Evolutionary conservation across 169 alveolate species (phyloP).

Genomic region (Perkinsus olseni): DNA sequence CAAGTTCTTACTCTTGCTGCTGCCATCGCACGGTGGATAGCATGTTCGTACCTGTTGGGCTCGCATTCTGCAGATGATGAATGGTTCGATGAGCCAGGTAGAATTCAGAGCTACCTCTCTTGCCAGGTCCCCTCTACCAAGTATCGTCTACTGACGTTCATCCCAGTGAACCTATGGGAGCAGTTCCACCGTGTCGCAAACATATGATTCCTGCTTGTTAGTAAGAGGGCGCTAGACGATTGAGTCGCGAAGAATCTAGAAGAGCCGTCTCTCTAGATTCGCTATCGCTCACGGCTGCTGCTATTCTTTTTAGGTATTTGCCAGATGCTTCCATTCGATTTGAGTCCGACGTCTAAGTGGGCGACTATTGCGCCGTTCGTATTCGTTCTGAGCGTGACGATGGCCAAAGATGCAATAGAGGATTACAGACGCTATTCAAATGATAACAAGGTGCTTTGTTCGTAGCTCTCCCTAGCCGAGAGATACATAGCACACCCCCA

Average conservation of each 20-base stretch:
- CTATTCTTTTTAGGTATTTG: slow-evolving; percentile 24
- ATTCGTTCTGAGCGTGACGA: slow-evolving; percentile 50
- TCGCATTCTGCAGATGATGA: no score
- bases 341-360: slow-evolving; percentile 33
- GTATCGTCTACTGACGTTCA: slow-evolving; percentile 42
- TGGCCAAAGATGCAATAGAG: slow-evolving; percentile 56
- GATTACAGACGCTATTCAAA: slow-evolving; percentile 44
- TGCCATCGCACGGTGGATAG: no score
- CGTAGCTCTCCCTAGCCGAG: neutral
- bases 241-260: no score
- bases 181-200: slow-evolving; percentile 59
- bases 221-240: neutral
- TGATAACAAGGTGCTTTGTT: slow-evolving; percentile 33
- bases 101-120: no score
- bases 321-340: slow-evolving; percentile 33
- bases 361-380: slow-evolving; percentile 41
- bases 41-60: no score
- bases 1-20: no score
- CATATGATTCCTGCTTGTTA: slow-evolving; percentile 48
- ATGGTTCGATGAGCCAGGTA: no score
- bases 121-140: no score
- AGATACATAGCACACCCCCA: no score
- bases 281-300: no score
- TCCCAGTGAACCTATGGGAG: slow-evolving; percentile 54
- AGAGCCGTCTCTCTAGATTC: no score